phyloP scores from a whole-genome alignment of 495 filamentous ascomycete genomes.

The Mytilinidion resinicola region DNA sequence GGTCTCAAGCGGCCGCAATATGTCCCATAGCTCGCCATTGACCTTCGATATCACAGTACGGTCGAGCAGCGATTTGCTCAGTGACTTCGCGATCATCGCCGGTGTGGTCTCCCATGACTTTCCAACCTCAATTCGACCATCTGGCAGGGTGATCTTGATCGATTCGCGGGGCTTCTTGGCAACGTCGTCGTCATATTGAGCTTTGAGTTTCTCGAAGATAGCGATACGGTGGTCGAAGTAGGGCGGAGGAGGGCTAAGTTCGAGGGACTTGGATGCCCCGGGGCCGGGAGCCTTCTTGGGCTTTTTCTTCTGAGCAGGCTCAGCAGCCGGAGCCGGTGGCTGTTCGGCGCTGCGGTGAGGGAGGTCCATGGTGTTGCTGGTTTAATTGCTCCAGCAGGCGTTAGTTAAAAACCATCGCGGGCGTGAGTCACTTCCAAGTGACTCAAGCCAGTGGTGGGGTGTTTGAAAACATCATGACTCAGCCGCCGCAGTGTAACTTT shows the following conservation, averaged over 20 bases:
- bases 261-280: constrained; percentile 42
- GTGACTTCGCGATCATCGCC: constrained; percentile 50
- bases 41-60: constrained; percentile 76
- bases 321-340: too few relatives aligned
- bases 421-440: too few relatives aligned
- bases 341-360: too few relatives aligned
- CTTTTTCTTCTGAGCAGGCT: constrained; percentile 36
- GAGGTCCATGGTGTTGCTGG: too few relatives aligned
- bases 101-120: constrained; percentile 70
- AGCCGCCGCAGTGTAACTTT: too few relatives aligned
- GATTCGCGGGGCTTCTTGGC: constrained; percentile 56
- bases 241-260: constrained; percentile 63
- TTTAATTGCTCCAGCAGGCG: too few relatives aligned
- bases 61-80: constrained; percentile 61
- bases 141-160: constrained; percentile 60
- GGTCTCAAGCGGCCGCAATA: constrained; percentile 79
- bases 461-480: too few relatives aligned
- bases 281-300: constrained; percentile 43
- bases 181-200: constrained; percentile 67
- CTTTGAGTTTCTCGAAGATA: constrained; percentile 83
- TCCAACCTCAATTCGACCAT: constrained; percentile 55
- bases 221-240: constrained; percentile 77
- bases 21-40: constrained; percentile 82
- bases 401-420: too few relatives aligned
- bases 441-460: too few relatives aligned